Conservation (phyloP, 2,329 filamentous ascomycete genomes). For the Torrubiella hemipterigena region DNA sequence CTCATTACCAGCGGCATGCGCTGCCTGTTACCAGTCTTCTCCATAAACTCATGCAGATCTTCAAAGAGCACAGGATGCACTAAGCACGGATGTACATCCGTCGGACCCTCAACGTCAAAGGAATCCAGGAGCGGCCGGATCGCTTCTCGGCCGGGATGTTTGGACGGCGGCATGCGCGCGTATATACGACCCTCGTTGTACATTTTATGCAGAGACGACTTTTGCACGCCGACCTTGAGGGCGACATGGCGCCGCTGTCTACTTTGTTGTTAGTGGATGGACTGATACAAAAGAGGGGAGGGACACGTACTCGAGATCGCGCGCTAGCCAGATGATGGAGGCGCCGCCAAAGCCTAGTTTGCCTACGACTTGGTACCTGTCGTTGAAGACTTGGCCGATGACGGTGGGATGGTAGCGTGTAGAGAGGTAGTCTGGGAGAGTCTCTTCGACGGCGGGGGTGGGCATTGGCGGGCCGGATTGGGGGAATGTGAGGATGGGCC, state of each 20-base stretch:
- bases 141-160: background rate
- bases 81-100: no score
- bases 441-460: no score
- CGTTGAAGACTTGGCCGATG: slow-evolving; percentile 10
- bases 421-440: slow-evolving; percentile 11
- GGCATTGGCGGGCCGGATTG: no score
- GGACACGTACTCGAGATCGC: slow-evolving; percentile 4
- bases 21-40: background rate
- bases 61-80: no score
- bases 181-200: background rate
- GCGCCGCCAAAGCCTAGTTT: slow-evolving; percentile 13
- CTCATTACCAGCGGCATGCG: background rate
- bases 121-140: no score
- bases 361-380: slow-evolving; percentile 11
- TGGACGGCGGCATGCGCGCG: background rate
- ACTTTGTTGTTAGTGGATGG: background rate
- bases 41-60: background rate
- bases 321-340: slow-evolving; percentile 5
- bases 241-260: slow-evolving; percentile 1
- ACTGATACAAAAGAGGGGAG: no score
- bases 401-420: slow-evolving; percentile 11
- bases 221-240: background rate
- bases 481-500: no score
- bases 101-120: no score
- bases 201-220: background rate